These are phyloP conservation scores for Quercus mongolica DNA, from an alignment of 306 rosid genomes.

Conservation along the genomic window DNA sequence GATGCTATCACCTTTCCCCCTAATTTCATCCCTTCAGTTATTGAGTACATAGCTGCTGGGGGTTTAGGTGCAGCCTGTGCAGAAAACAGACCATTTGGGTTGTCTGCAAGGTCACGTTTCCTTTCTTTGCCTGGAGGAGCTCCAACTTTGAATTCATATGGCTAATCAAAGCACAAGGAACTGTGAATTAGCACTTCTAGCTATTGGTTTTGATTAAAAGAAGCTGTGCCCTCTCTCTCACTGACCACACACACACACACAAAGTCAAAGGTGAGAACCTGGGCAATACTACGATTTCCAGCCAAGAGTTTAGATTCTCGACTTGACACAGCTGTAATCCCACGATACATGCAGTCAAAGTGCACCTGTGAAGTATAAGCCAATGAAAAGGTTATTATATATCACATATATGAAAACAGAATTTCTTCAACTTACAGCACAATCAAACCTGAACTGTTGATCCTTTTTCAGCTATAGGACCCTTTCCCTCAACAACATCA, in stretches of 20 bases:
- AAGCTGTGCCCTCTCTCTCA: not conserved
- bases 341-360: constrained; percentile 84
- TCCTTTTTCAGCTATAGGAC: constrained; percentile 71
- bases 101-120: constrained; percentile 87
- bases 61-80: constrained; percentile 99
- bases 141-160: constrained; percentile 86
- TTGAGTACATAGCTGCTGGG: constrained; percentile 72
- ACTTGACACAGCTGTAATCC: constrained; percentile 79
- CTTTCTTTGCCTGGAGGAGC: constrained; percentile 89
- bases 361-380: constrained; percentile 53
- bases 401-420: not conserved
- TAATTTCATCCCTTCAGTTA: constrained; percentile 82
- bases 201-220: not conserved
- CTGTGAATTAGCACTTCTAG: constrained; percentile 10
- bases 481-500: constrained; percentile 82
- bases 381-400: constrained; percentile 1
- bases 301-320: constrained; percentile 93
- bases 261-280: constrained; percentile 44
- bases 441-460: constrained; percentile 64
- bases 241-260: not conserved
- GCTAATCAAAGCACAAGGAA: constrained; percentile 46
- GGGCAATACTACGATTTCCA: constrained; percentile 82
- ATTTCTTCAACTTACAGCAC: not conserved
- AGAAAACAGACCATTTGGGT: constrained; percentile 88
- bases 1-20: constrained; percentile 72